These are phyloP conservation scores for Gossypioides kirkii DNA, from an alignment of 345 rosid genomes.

Conservation along the genomic window DNA sequence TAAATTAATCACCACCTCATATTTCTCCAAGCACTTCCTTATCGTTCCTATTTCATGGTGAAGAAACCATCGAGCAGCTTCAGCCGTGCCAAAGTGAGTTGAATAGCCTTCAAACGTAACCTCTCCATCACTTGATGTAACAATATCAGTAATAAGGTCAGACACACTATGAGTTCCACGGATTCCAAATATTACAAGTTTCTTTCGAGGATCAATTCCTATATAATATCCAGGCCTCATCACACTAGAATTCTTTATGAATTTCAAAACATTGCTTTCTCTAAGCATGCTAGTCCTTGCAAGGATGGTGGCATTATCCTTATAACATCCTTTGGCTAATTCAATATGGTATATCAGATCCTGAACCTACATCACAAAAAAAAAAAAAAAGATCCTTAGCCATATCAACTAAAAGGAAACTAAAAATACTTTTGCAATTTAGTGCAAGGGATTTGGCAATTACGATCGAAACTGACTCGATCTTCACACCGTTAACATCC, in stretches of 20 bases:
- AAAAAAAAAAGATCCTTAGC: background rate
- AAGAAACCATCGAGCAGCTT: constrained; percentile 97
- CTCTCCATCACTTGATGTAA: constrained; percentile 73
- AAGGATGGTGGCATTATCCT: constrained; percentile 48
- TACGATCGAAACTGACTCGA: constrained; percentile 63
- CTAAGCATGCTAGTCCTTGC: constrained; percentile 80
- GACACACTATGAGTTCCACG: constrained; percentile 87
- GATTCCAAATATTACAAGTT: constrained; percentile 72
- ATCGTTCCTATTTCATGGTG: constrained; percentile 66
- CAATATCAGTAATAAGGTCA: constrained; percentile 81
- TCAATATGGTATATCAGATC: constrained; percentile 86
- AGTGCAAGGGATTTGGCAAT: constrained; percentile 12
- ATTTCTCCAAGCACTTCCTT: constrained; percentile 56
- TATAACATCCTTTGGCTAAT: constrained; percentile 80
- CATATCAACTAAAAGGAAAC: background rate
- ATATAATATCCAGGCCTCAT: constrained; percentile 96
- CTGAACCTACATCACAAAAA: constrained; percentile 48
- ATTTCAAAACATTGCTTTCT: constrained; percentile 69
- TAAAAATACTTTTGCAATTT: background rate
- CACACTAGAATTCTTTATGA: constrained; percentile 67
- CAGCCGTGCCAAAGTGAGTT: constrained; percentile 93
- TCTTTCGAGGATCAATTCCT: constrained; percentile 70
- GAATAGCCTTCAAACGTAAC: constrained; percentile 87
- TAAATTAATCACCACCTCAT: constrained; percentile 59
- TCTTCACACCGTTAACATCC: constrained; percentile 16